These are phyloP conservation scores for Emergomyces orientalis DNA, from an alignment of 2,329 filamentous ascomycete species.

Conservation along the genomic window DNA sequence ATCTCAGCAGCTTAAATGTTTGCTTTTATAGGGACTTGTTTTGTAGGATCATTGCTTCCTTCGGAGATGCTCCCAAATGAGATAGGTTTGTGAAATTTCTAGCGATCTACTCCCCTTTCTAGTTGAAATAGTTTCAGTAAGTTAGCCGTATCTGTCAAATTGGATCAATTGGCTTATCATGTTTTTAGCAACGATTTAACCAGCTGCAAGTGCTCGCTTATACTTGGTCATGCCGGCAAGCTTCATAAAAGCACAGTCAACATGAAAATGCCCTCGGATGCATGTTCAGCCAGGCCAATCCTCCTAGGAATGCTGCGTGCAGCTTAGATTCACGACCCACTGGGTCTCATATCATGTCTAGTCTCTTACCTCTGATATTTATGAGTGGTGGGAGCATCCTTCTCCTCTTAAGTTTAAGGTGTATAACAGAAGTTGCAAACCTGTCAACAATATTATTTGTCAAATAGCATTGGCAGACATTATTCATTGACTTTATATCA, in stretches of 20 bases:
- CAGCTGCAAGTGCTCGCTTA: too few relatives aligned
- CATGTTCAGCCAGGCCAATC: not conserved
- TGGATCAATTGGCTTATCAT: too few relatives aligned
- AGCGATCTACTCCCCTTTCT: not conserved
- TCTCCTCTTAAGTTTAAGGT: not conserved
- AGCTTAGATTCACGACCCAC: slow-evolving; percentile 17
- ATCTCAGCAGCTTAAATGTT: slow-evolving; percentile 10
- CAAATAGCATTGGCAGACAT: too few relatives aligned
- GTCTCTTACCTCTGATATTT: not conserved
- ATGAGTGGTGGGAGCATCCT: slow-evolving; percentile 1
- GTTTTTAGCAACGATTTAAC: too few relatives aligned
- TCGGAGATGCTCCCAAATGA: slow-evolving; percentile 14
- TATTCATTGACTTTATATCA: too few relatives aligned
- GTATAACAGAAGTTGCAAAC: too few relatives aligned
- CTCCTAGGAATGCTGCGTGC: not conserved
- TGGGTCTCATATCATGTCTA: not conserved
- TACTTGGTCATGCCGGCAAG: too few relatives aligned
- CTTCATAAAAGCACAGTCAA: not conserved
- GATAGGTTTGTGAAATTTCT: too few relatives aligned
- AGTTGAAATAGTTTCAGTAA: slow-evolving; percentile 31
- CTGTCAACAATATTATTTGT: too few relatives aligned
- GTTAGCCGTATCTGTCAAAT: slow-evolving; percentile 12
- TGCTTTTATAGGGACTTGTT: too few relatives aligned
- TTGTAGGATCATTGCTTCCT: too few relatives aligned
- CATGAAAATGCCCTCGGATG: too few relatives aligned